Conservation (phyloP, 768 basidiomycete species). For the Lentinula aciculospora region DNA sequence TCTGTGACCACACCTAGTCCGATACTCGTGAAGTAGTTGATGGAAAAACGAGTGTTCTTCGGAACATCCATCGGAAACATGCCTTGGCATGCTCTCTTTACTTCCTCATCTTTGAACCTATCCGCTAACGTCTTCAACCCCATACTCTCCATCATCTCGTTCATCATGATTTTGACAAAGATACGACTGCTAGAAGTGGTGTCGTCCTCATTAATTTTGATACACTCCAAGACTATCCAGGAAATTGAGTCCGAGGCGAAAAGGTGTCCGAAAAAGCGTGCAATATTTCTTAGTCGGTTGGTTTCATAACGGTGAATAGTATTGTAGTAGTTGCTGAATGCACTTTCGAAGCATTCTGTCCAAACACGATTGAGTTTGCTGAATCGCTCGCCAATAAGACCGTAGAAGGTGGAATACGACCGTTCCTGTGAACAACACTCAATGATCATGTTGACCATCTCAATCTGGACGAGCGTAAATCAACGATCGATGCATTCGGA, state of each 20-base stretch:
- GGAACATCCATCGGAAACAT: slow-evolving; percentile 98
- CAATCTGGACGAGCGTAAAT: slow-evolving; percentile 56
- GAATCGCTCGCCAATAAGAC: slow-evolving; percentile 93
- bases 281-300: slow-evolving; percentile 95
- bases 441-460: slow-evolving; percentile 97
- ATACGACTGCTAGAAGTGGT: slow-evolving; percentile 96
- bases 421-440: slow-evolving; percentile 99
- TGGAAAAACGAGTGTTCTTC: slow-evolving; percentile 92
- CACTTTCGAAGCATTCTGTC: slow-evolving; percentile 84
- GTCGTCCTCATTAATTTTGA: slow-evolving; percentile 96
- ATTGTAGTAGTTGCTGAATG: slow-evolving; percentile 86
- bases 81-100: slow-evolving; percentile 62
- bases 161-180: slow-evolving; percentile 95
- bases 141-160: slow-evolving; percentile 92
- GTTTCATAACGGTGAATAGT: slow-evolving; percentile 99
- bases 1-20: slow-evolving; percentile 89
- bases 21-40: slow-evolving; percentile 98
- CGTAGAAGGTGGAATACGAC: slow-evolving; percentile 96
- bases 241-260: slow-evolving; percentile 82
- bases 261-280: slow-evolving; percentile 93
- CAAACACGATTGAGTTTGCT: slow-evolving; percentile 94
- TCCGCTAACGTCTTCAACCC: slow-evolving; percentile 83
- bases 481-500: background rate
- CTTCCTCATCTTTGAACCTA: slow-evolving; percentile 84
- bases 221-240: slow-evolving; percentile 78